Evolutionary conservation across 805 yeast genomes (phyloP).

Genomic region (Monosporozyma aquatica): DNA sequence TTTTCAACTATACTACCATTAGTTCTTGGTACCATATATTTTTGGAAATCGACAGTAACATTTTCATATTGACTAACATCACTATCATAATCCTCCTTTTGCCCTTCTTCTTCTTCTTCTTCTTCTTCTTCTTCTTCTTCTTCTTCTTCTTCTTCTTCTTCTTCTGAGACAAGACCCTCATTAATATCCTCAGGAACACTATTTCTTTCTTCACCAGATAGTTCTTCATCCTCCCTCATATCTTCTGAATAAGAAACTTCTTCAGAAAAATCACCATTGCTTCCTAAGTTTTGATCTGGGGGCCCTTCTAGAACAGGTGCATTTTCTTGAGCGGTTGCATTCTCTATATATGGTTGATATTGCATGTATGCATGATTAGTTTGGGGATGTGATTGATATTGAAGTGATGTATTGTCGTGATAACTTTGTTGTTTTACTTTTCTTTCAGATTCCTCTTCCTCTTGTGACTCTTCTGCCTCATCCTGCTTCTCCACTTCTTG

Average conservation of each 20-base stretch:
- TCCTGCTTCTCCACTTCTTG: conserved; percentile 1
- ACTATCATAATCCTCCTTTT: not conserved
- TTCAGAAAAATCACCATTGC: no score
- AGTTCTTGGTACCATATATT: conserved; percentile 3
- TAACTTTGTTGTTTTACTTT: not conserved
- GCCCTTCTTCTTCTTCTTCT: not conserved
- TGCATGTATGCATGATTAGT: no score
- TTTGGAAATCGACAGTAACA: not conserved
- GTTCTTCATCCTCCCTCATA: conserved; percentile 1
- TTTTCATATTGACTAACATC: not conserved
- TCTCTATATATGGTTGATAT: no score
- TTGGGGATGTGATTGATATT: no score
- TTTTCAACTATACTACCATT: no score
- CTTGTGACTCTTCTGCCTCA: not conserved
- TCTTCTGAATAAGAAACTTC: no score
- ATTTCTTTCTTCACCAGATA: no score
- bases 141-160: conserved; percentile 2
- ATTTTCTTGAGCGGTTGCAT: no score
- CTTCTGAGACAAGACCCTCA: not conserved
- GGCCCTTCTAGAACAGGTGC: no score
- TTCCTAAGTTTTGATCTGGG: no score
- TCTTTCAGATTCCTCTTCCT: not conserved
- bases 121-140: conserved; percentile 1
- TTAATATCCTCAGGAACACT: no score
- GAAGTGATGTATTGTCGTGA: no score